Base-by-base conservation (phyloP, 2,329 filamentous ascomycete genomes). In the Phialemonium atrogriseum region DNA sequence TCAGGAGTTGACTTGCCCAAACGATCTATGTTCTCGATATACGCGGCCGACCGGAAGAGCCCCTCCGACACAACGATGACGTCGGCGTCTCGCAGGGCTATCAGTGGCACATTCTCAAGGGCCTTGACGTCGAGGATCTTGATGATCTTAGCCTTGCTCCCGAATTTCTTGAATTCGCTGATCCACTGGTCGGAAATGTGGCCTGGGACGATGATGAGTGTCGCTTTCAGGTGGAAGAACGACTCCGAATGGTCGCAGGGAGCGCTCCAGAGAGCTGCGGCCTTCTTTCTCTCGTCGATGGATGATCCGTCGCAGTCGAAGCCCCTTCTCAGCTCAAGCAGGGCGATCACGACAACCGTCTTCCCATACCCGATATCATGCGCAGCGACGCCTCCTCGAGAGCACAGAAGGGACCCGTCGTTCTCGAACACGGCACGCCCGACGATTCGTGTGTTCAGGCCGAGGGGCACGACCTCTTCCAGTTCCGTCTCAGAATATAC, bases 291-390 rank as follows among this genome's bases (percentile, higher is more conserved):
- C 8, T 43, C 23, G 0, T 18, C 2, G 5, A 48, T 27, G 9
- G 49, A 54, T n/a, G n/a, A n/a, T 1, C 36, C 10, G 0, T 4
- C n/a, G 2, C 28, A 14, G 28, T 56, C 51, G 11, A 46, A 48
- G 0, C 34, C 2, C 5, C 38, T 24, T 31, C 52, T 51, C 7
- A 35, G 36, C 15, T 55, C 51, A 7, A 62, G 48, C 5, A 64
- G 44, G 2, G 52, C 59, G 10, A 66, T 50, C 5, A 46, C 54
- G 16, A 62, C 44, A 5, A 64, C 49, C 0, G 62, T 66, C 43
- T 66, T 66, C 2, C 62, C 62, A 32, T 57, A 65, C 11, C 62
- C 62, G 10, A 65, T 57, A 17, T 63, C 53, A 25, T 65, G 60
- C 2, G 60, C 62, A 6, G 63, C 44, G 7, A 65, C 49, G 17